A percentile compares a stretch with the other conserved stretches of the same genome.
These are phyloP conservation scores for Pulicaria dysenterica DNA, from an alignment of 129 eudicot genomes.

Conservation along the genomic window DNA sequence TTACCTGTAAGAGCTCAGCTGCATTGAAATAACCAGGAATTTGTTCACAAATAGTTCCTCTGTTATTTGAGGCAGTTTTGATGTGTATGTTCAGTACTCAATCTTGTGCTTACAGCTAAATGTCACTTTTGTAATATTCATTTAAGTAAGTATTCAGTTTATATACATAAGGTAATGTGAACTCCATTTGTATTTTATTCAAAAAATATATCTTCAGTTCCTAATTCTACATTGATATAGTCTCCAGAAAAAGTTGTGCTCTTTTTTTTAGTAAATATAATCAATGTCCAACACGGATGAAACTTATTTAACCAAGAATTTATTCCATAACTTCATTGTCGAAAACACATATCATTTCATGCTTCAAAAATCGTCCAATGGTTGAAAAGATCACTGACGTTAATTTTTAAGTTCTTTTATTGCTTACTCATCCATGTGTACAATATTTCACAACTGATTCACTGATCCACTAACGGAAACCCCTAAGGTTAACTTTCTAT, in stretches of 20 bases:
- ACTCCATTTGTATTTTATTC: constrained; percentile 12
- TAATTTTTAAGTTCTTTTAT: constrained; percentile 1
- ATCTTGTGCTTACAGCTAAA: constrained; percentile 16
- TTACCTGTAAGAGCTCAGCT: constrained; percentile 35
- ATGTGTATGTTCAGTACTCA: not conserved
- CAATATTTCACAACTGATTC: constrained; percentile 7
- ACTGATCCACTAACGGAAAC: not conserved
- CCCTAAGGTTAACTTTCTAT: not conserved
- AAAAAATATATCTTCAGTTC: not conserved
- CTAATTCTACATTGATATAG: not conserved
- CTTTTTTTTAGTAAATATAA: not conserved
- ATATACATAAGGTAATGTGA: constrained; percentile 10
- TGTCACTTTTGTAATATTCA: not conserved
- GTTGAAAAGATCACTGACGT: not conserved
- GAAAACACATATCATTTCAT: not conserved
- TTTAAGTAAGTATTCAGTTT: constrained; percentile 5
- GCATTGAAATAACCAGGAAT: constrained; percentile 27
- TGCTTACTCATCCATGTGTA: not conserved
- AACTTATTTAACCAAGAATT: not conserved
- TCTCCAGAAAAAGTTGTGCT: constrained; percentile 1
- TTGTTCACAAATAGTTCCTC: not conserved
- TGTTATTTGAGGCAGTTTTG: constrained; percentile 17
- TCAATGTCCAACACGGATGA: not conserved
- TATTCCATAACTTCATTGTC: not conserved
- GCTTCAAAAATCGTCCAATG: not conserved